Evolutionary conservation across 345 rosid species (phyloP).

Genomic region (Trapa incisa): DNA sequence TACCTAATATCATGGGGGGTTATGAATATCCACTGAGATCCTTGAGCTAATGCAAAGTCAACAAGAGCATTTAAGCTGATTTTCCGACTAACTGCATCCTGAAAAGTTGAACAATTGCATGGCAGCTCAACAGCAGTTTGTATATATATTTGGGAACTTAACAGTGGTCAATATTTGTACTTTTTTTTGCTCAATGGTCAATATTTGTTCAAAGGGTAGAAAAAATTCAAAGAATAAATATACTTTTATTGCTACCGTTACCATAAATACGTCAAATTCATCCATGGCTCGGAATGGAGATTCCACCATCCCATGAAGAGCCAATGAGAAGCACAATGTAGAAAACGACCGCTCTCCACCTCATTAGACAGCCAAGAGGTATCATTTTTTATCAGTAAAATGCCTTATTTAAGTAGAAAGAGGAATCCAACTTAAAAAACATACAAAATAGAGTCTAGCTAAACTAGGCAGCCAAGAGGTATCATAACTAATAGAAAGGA

Average conservation of each 20-base stretch:
- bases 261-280: conserved; percentile 98
- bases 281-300: conserved; percentile 98
- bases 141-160: no score
- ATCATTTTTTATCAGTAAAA: no score
- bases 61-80: conserved; percentile 81
- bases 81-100: conserved; percentile 97
- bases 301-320: conserved; percentile 89
- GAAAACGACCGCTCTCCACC: conserved; percentile 99
- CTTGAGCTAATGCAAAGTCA: conserved; percentile 73
- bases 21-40: conserved; percentile 93
- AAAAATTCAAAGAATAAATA: background rate
- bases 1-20: conserved; percentile 98
- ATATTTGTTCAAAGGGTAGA: background rate
- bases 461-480: background rate
- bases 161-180: no score
- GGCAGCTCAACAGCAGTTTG: conserved; percentile 1
- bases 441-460: no score
- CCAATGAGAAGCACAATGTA: conserved; percentile 83
- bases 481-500: background rate
- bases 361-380: conserved; percentile 13
- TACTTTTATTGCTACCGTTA: conserved; percentile 11
- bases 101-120: conserved; percentile 5
- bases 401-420: no score
- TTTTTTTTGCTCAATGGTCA: no score
- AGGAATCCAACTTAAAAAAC: no score